A percentile compares a stretch with the other conserved stretches of the same genome.
phyloP scores from a whole-genome alignment of 2,329 filamentous ascomycete species.

The Fusarium ramigenum region DNA sequence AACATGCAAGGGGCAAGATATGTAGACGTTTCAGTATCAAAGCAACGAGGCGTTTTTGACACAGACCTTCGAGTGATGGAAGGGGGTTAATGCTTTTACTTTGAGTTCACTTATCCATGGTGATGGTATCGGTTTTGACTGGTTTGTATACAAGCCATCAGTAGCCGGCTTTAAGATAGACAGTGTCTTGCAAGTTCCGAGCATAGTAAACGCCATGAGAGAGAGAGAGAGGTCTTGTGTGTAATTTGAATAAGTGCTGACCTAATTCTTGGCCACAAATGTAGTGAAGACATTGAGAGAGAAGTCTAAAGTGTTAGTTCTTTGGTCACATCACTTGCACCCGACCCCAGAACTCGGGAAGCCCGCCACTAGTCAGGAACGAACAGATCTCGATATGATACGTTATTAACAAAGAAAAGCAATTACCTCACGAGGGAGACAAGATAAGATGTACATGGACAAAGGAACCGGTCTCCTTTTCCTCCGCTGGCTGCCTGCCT shows the following conservation, averaged over 20 bases:
- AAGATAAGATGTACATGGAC: background rate
- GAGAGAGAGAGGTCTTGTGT: background rate
- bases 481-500: background rate
- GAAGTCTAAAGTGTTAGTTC: background rate
- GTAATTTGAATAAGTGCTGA: too few species aligned
- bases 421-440: background rate
- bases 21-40: background rate
- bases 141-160: background rate
- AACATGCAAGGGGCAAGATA: constrained; percentile 10
- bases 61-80: background rate
- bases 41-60: background rate
- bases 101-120: background rate
- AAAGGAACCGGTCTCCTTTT: background rate
- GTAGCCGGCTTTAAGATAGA: background rate
- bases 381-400: background rate
- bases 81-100: background rate
- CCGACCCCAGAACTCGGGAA: constrained; percentile 6
- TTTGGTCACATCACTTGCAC: background rate
- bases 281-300: background rate
- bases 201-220: background rate
- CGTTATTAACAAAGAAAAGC: background rate
- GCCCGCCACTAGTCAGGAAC: background rate
- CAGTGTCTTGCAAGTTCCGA: background rate
- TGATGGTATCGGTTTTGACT: background rate
- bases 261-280: background rate